Conservation (phyloP, 129 eudicot genomes). For the Oenanthe sinensis region DNA sequence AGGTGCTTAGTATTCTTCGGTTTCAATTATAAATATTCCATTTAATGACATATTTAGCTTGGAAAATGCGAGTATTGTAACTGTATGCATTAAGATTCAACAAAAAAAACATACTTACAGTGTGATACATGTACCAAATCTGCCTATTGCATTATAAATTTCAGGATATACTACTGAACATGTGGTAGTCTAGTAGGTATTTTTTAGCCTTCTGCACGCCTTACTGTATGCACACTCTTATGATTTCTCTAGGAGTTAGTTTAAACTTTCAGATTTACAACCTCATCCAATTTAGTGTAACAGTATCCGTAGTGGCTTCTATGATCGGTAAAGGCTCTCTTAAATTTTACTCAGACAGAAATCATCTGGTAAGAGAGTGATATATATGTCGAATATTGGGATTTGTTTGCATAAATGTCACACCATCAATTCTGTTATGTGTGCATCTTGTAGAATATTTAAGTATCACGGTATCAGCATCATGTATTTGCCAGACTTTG, state of each 20-base stretch:
- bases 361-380: no score
- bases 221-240: not conserved
- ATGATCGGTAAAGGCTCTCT: not conserved
- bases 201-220: no score
- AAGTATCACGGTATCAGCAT: not conserved
- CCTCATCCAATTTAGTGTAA: not conserved
- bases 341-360: no score
- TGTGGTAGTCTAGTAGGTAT: not conserved
- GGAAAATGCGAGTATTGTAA: not conserved
- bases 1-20: conserved; percentile 36
- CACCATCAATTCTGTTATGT: no score
- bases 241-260: no score
- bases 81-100: not conserved
- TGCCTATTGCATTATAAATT: not conserved
- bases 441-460: no score
- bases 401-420: no score
- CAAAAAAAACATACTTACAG: not conserved
- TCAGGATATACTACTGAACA: not conserved
- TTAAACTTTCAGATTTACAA: not conserved
- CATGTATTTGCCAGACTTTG: not conserved
- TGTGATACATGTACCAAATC: not conserved
- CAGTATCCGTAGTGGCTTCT: not conserved
- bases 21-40: not conserved
- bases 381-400: no score
- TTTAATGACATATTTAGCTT: not conserved